A percentile compares a stretch with the other conserved stretches of the same genome.
Evolutionary conservation across 2,329 filamentous ascomycete genomes (phyloP).

Genomic region (Trichophaea hybrida): DNA sequence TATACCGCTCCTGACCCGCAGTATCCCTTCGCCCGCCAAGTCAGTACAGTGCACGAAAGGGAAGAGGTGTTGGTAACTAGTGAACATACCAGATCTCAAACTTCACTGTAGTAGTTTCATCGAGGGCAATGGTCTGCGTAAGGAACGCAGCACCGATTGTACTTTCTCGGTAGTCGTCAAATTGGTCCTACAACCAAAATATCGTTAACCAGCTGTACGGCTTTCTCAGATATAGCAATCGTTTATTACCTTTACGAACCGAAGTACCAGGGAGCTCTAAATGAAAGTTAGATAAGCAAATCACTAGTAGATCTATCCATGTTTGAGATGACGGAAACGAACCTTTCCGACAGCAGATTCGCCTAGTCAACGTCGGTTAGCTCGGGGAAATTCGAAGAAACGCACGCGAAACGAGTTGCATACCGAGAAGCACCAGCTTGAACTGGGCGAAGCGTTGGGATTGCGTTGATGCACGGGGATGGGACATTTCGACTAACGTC

Average conservation of each 20-base stretch:
- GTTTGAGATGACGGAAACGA: constrained; percentile 25
- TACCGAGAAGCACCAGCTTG: constrained; percentile 94
- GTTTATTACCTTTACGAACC: constrained; percentile 79
- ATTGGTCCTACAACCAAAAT: constrained; percentile 61
- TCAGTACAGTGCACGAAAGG: neutral
- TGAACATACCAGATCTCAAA: constrained; percentile 75
- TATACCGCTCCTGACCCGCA: constrained; percentile 95
- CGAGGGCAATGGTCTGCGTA: constrained; percentile 95
- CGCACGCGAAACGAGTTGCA: neutral
- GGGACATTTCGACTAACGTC: constrained; percentile 17
- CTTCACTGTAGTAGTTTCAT: constrained; percentile 96
- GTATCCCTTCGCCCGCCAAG: constrained; percentile 45
- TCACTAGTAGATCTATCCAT: constrained; percentile 6
- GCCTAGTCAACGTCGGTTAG: constrained; percentile 41
- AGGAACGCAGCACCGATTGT: constrained; percentile 97
- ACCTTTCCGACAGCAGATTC: constrained; percentile 99
- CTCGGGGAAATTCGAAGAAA: neutral
- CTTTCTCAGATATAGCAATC: neutral
- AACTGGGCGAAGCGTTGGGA: constrained; percentile 93
- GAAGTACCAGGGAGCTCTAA: constrained; percentile 89
- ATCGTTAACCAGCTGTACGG: neutral
- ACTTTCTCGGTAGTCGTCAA: constrained; percentile 94
- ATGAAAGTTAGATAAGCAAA: constrained; percentile 26
- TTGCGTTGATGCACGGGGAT: constrained; percentile 69
- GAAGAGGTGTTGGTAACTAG: neutral